phyloP scores from a whole-genome alignment of 2,329 filamentous ascomycete genomes.

The Cercospora canescens region DNA sequence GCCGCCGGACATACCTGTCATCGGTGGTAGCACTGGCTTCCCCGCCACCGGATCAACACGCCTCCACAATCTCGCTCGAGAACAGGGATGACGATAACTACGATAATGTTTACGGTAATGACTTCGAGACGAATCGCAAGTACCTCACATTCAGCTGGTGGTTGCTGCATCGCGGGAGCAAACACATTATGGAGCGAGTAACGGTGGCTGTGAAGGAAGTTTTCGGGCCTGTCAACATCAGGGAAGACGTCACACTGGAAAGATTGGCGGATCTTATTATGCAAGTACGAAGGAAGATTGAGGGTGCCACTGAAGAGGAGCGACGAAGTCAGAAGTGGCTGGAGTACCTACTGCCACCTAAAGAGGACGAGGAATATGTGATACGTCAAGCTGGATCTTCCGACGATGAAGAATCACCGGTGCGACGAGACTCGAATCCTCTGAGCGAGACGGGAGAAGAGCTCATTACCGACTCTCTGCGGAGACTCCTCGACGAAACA shows the following conservation, averaged over 20 bases:
- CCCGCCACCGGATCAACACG: conserved; percentile 60
- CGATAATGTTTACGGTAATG: conserved; percentile 81
- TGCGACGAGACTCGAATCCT: conserved; percentile 20
- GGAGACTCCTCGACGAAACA: conserved; percentile 89
- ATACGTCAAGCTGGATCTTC: conserved; percentile 81
- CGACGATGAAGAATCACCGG: conserved; percentile 35
- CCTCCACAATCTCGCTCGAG: conserved; percentile 80
- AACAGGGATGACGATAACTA: conserved; percentile 88
- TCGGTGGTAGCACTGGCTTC: conserved; percentile 90
- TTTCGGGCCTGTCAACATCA: conserved; percentile 84
- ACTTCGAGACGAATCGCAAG: conserved; percentile 93
- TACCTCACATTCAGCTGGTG: conserved; percentile 99
- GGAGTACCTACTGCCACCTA: conserved; percentile 76
- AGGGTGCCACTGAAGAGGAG: conserved; percentile 69
- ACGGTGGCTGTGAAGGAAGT: conserved; percentile 83
- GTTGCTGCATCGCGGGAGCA: conserved; percentile 89
- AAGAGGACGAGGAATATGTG: conserved; percentile 76
- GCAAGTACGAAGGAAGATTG: conserved; percentile 80
- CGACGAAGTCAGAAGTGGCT: conserved; percentile 73
- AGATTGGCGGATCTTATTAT: conserved; percentile 77
- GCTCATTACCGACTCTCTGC: conserved; percentile 61
- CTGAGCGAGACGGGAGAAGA: conserved; percentile 25
- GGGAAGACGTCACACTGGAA: conserved; percentile 82
- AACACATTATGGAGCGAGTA: conserved; percentile 77
- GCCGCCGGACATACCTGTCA: conserved; percentile 90